These are phyloP conservation scores for Danielia oregonensis DNA, from an alignment of 805 yeast species.

Conservation along the genomic window DNA sequence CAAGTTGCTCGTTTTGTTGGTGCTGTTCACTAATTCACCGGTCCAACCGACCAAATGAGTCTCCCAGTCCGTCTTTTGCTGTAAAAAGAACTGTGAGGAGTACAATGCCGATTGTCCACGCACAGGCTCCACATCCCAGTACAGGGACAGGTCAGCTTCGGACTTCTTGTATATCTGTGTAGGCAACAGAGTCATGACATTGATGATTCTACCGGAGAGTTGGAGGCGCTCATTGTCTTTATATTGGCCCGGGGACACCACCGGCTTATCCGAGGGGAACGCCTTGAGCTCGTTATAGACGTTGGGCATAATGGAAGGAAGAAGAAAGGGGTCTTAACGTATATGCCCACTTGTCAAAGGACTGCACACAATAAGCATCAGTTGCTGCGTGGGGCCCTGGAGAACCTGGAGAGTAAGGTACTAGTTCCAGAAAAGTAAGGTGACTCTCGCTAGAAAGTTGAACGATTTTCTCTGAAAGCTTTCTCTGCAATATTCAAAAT, in stretches of 20 bases:
- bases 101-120: constrained; percentile 85
- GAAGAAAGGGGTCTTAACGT: not conserved
- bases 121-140: constrained; percentile 58
- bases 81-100: constrained; percentile 65
- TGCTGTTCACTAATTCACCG: constrained; percentile 63
- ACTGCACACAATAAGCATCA: no score
- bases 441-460: no score
- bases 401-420: no score
- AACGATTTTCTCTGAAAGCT: no score
- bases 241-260: constrained; percentile 29
- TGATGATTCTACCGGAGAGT: constrained; percentile 63
- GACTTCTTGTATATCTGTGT: constrained; percentile 49
- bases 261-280: constrained; percentile 15
- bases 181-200: constrained; percentile 67
- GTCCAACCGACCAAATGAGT: constrained; percentile 92
- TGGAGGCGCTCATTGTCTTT: constrained; percentile 25
- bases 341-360: no score
- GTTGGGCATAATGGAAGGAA: constrained; percentile 8
- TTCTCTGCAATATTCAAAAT: no score
- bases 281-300: constrained; percentile 20
- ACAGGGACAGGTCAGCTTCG: constrained; percentile 25
- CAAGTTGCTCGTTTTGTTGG: constrained; percentile 14
- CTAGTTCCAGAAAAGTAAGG: no score
- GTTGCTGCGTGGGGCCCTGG: no score
- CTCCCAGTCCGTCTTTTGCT: constrained; percentile 74